Evolutionary conservation across 345 rosid genomes (phyloP).

Genomic region (Eucalyptus fibrosa): DNA sequence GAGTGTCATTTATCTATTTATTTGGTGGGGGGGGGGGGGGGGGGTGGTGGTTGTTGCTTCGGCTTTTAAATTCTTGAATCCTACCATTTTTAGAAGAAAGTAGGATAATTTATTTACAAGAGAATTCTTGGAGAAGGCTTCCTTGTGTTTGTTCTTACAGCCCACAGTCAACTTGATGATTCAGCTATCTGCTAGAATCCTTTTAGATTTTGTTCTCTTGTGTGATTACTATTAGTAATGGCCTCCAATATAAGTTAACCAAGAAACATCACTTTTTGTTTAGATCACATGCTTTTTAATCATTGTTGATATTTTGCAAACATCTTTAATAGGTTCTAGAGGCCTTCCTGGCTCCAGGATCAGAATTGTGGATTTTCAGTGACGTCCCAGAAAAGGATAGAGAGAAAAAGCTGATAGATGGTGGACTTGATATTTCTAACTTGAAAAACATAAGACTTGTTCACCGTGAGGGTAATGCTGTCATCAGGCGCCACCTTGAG

Average conservation of each 20-base stretch:
- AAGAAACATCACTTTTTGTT: not conserved
- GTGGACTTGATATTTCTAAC: slow-evolving; percentile 52
- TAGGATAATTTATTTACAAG: not conserved
- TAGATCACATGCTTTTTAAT: not conserved
- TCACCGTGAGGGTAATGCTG: slow-evolving; percentile 83
- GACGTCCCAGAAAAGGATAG: slow-evolving; percentile 81
- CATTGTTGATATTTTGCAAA: not conserved
- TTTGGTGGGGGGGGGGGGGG: not conserved
- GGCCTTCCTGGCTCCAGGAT: slow-evolving; percentile 83
- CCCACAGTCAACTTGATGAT: not conserved
- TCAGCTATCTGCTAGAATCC: not conserved
- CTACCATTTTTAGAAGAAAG: not conserved
- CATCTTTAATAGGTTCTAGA: slow-evolving; percentile 50
- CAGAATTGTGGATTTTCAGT: slow-evolving; percentile 92
- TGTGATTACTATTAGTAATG: not conserved
- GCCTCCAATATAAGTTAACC: not conserved
- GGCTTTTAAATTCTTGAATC: not conserved
- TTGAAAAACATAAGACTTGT: slow-evolving; percentile 63
- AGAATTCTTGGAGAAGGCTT: not conserved
- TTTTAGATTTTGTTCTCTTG: not conserved
- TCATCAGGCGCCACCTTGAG: slow-evolving; percentile 75
- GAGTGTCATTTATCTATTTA: not conserved
- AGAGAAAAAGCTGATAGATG: slow-evolving; percentile 67
- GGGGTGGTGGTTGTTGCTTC: not conserved
- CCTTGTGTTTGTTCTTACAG: not conserved